Evolutionary conservation across 2,329 filamentous ascomycete species (phyloP).

Genomic region (Geoglossum cookeanum): DNA sequence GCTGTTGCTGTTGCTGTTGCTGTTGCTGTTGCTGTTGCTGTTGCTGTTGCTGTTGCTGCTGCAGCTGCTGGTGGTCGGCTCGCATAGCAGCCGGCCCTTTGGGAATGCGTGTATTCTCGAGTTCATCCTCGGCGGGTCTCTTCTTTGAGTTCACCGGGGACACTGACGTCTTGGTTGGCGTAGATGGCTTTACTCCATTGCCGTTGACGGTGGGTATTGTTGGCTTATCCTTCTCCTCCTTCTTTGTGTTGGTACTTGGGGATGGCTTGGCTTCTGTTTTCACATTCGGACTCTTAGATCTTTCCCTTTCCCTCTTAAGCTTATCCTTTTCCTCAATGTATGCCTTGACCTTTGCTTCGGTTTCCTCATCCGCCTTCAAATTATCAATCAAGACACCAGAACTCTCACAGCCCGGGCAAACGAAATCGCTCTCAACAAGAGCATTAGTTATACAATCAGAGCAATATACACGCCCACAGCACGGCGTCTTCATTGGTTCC

Average conservation of each 20-base stretch:
- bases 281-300: conserved; percentile 11
- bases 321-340: conserved; percentile 37
- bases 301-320: conserved; percentile 36
- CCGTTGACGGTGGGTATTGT: not conserved
- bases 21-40: conserved; percentile 27
- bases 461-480: conserved; percentile 96
- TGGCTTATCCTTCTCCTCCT: not conserved
- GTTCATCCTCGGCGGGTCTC: conserved; percentile 56
- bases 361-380: conserved; percentile 64
- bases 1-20: not conserved
- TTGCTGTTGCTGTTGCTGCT: conserved; percentile 1
- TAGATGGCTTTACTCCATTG: conserved; percentile 12
- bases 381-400: conserved; percentile 89
- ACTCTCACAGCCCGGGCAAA: conserved; percentile 79
- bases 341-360: conserved; percentile 56
- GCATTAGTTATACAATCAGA: conserved; percentile 99
- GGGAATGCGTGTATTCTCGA: conserved; percentile 24
- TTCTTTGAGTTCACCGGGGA: conserved; percentile 41
- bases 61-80: conserved; percentile 13
- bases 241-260: conserved; percentile 9
- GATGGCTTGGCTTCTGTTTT: conserved; percentile 4
- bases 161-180: conserved; percentile 11
- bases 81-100: conserved; percentile 36
- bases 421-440: conserved; percentile 93
- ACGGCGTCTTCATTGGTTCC: conserved; percentile 97